phyloP scores from a whole-genome alignment of 2,329 filamentous ascomycete genomes.

The Paracorniculantispora psalliotae region DNA sequence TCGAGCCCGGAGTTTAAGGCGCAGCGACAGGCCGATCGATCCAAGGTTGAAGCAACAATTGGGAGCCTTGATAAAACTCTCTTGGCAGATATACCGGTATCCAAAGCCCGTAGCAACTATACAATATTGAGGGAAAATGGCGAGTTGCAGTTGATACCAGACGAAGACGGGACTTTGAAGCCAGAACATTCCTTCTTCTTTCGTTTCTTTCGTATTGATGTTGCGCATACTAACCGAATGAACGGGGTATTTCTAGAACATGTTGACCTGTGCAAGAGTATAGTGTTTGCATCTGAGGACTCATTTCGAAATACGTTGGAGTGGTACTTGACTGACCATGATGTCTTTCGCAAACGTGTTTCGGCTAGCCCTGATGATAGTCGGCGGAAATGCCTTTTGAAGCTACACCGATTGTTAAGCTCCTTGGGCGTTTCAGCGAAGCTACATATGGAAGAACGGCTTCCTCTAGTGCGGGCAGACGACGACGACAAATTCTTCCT shows the following conservation, averaged over 20 bases:
- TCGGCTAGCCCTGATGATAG: constrained; percentile 11
- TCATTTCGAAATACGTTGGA: constrained; percentile 18
- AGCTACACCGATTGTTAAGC: constrained; percentile 17
- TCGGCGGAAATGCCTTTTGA: constrained; percentile 13
- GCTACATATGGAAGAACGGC: neutral
- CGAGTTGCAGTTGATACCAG: neutral
- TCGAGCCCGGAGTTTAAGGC: neutral
- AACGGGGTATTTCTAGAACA: constrained; percentile 25
- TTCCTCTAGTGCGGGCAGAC: neutral
- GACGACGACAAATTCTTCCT: neutral
- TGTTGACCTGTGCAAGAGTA: constrained; percentile 17
- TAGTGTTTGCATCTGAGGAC: constrained; percentile 19
- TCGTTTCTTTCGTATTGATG: constrained; percentile 21
- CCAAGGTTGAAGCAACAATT: neutral
- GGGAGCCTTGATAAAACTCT: constrained; percentile 13
- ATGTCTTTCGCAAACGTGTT: constrained; percentile 7
- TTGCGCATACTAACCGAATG: constrained; percentile 23
- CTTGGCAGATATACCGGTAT: constrained; percentile 21
- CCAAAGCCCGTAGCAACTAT: constrained; percentile 22
- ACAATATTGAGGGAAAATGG: constrained; percentile 18
- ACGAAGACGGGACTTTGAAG: constrained; percentile 12
- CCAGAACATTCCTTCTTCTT: constrained; percentile 24
- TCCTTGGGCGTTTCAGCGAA: constrained; percentile 4
- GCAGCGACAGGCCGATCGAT: neutral
- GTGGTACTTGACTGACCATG: constrained; percentile 17